Evolutionary conservation across 768 basidiomycete species (phyloP).

Genomic region (Russula ochroleuca): DNA sequence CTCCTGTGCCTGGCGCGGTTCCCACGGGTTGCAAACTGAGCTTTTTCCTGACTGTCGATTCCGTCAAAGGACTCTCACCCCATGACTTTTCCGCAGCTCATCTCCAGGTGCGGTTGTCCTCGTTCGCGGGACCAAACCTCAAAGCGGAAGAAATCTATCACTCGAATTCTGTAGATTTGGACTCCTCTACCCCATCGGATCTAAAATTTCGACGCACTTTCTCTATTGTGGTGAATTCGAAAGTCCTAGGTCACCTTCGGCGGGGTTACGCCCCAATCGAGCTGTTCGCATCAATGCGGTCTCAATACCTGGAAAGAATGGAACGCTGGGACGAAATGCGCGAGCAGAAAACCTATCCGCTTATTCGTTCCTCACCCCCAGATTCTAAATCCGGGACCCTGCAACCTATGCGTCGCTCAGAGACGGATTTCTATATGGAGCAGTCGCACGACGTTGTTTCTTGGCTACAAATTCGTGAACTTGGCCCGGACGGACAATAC

Average conservation of each 20-base stretch:
- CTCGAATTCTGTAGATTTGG: conserved; percentile 70
- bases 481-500: conserved; percentile 81
- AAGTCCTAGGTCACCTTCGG: conserved; percentile 65
- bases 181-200: conserved; percentile 64
- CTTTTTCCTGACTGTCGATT: conserved; percentile 83
- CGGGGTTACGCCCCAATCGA: conserved; percentile 82
- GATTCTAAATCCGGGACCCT: conserved; percentile 42
- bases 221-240: conserved; percentile 68
- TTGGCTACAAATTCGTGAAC: conserved; percentile 81
- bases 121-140: conserved; percentile 70
- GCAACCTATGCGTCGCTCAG: conserved; percentile 86
- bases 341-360: conserved; percentile 56
- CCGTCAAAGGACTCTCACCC: conserved; percentile 84
- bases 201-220: conserved; percentile 82
- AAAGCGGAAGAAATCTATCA: conserved; percentile 78
- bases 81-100: conserved; percentile 85
- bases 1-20: conserved; percentile 65
- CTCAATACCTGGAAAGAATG: conserved; percentile 82
- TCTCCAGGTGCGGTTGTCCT: conserved; percentile 82
- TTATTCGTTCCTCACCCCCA: conserved; percentile 28
- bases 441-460: conserved; percentile 90
- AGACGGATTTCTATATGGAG: conserved; percentile 84
- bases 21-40: conserved; percentile 73
- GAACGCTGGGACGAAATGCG: conserved; percentile 94
- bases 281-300: conserved; percentile 78